A percentile compares a stretch with the other conserved stretches of the same genome.
Conservation (phyloP, 202 grass and related monocot species). For the Zizania palustris region DNA sequence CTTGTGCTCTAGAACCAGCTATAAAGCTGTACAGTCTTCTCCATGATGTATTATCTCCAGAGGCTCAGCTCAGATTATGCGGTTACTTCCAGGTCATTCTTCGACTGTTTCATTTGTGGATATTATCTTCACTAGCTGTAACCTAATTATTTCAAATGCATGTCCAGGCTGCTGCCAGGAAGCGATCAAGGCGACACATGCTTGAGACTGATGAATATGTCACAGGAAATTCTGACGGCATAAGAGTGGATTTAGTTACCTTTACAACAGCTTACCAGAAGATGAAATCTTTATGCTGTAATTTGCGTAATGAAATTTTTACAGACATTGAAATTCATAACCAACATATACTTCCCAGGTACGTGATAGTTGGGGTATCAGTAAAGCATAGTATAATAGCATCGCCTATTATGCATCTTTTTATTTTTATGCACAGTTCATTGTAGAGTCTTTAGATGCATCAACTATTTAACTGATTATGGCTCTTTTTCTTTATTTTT, state of each 20-base stretch:
- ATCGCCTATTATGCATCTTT: neutral
- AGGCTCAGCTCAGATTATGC: constrained; percentile 90
- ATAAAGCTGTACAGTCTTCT: constrained; percentile 97
- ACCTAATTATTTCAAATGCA: constrained; percentile 26
- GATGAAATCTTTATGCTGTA: constrained; percentile 90
- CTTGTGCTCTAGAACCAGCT: constrained; percentile 74
- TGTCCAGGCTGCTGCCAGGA: constrained; percentile 87
- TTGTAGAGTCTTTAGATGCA: constrained; percentile 1
- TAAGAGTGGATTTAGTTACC: constrained; percentile 67
- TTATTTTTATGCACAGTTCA: neutral
- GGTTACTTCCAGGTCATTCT: constrained; percentile 92
- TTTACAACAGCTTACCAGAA: constrained; percentile 85
- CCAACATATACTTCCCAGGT: constrained; percentile 95
- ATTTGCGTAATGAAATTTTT: constrained; percentile 88
- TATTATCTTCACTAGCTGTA: constrained; percentile 7
- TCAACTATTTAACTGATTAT: neutral
- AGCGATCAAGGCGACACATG: constrained; percentile 81
- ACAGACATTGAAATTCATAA: constrained; percentile 99
- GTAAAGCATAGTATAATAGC: neutral
- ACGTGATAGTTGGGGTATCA: neutral
- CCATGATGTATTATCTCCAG: constrained; percentile 88
- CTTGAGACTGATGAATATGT: constrained; percentile 93
- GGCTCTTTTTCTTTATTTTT: constrained; percentile 22
- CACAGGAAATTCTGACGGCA: constrained; percentile 64
- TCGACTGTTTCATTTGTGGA: constrained; percentile 16